Evolutionary conservation across 768 basidiomycete genomes (phyloP).

Genomic region (Trametes sanguinea): DNA sequence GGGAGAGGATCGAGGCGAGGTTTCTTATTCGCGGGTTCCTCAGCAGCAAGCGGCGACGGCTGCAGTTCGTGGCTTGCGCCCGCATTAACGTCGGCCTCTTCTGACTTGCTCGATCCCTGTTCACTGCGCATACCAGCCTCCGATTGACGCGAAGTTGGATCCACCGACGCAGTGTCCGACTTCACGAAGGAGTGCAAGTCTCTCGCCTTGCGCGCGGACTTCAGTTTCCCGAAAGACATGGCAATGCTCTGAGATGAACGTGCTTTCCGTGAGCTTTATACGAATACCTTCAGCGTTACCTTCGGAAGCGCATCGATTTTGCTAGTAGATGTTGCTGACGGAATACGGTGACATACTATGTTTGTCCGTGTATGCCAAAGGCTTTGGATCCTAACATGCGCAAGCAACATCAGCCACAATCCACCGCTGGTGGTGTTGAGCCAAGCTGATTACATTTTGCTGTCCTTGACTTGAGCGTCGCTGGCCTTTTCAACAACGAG

Average conservation of each 20-base stretch:
- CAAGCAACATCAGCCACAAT: constrained; percentile 19
- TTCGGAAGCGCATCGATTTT: neutral
- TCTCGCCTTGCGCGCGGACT: constrained; percentile 27
- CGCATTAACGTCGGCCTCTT: neutral
- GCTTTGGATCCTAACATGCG: constrained; percentile 25
- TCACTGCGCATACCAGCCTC: too few relatives aligned
- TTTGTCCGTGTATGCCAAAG: constrained; percentile 24
- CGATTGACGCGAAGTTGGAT: too few relatives aligned
- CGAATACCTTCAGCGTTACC: constrained; percentile 4
- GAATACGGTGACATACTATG: constrained; percentile 14
- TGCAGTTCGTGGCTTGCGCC: neutral
- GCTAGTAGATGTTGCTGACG: constrained; percentile 6
- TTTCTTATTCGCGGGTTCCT: neutral
- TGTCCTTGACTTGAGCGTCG: too few relatives aligned
- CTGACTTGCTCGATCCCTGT: neutral
- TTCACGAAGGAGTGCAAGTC: constrained; percentile 29
- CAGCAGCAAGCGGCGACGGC: neutral
- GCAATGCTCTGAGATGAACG: neutral
- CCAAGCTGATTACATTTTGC: too few relatives aligned
- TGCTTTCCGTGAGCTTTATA: neutral
- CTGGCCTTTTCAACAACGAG: too few relatives aligned
- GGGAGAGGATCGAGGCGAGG: neutral
- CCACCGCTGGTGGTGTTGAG: too few relatives aligned
- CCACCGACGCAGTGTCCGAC: neutral
- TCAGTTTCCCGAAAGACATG: constrained; percentile 31